Evolutionary conservation across 257 asterid species (phyloP).

Genomic region (Fraxinus anomala): DNA sequence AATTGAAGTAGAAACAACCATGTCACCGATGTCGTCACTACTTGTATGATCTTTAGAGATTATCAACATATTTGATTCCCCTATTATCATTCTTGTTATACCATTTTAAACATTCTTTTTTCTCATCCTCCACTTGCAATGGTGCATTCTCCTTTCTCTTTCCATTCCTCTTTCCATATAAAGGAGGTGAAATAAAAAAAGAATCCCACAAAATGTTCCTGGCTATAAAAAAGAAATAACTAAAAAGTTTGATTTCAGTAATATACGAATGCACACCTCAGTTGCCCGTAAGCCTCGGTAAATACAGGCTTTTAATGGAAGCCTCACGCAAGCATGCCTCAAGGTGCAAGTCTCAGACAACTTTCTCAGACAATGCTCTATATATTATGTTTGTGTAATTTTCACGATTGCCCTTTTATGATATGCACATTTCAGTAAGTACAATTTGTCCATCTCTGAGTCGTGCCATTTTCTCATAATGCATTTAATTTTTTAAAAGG

Average conservation of each 20-base stretch:
- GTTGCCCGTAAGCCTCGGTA: not conserved
- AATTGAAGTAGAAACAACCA: not conserved
- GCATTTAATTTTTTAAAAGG: slow-evolving; percentile 43
- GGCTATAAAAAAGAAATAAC: not conserved
- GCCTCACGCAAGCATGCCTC: not conserved
- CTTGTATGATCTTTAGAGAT: not conserved
- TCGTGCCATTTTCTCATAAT: slow-evolving; percentile 16
- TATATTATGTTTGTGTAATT: slow-evolving; percentile 9
- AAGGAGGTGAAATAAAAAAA: not conserved
- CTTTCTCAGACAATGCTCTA: not conserved
- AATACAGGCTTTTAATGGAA: not conserved
- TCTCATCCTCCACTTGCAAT: not conserved
- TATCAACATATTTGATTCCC: not conserved
- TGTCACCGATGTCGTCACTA: not conserved
- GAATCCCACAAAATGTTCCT: not conserved
- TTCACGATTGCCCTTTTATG: not conserved
- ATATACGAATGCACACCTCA: not conserved
- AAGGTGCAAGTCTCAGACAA: not conserved
- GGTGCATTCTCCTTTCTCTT: not conserved
- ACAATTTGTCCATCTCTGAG: not conserved
- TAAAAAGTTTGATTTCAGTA: not conserved
- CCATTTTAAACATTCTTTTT: not conserved
- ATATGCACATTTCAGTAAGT: not conserved
- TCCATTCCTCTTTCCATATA: not conserved
- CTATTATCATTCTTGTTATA: not conserved